Conservation (phyloP, 176 grass and related monocot genomes). For the sorghum (Sorghum bicolor) region Sorghum_bicolor_NCBIv3 NC_012879.2:56117001-56117500, state of each 20-base stretch:
- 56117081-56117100: not conserved
- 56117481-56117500: not conserved
- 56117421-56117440: slow-evolving; percentile 42
- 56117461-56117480: not conserved
- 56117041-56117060: slow-evolving; percentile 34
- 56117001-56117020: slow-evolving; percentile 71
- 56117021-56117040: slow-evolving; percentile 78
- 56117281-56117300: slow-evolving; percentile 19
- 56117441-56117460: not conserved
- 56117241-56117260: not conserved
- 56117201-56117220: slow-evolving; percentile 47
- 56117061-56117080: not conserved
- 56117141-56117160: not conserved
- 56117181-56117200: slow-evolving; percentile 70
- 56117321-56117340: slow-evolving; percentile 76
- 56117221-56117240: slow-evolving; percentile 18
- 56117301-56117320: slow-evolving; percentile 48
- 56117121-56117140: slow-evolving; percentile 13
- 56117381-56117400: slow-evolving; percentile 89
- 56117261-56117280: not conserved
- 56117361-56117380: slow-evolving; percentile 89
- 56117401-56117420: slow-evolving; percentile 90
- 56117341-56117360: slow-evolving; percentile 90
- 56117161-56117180: slow-evolving; percentile 86
- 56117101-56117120: not conserved